Conservation (phyloP, 129 eudicot species). For the Kitagawia praeruptora region DNA sequence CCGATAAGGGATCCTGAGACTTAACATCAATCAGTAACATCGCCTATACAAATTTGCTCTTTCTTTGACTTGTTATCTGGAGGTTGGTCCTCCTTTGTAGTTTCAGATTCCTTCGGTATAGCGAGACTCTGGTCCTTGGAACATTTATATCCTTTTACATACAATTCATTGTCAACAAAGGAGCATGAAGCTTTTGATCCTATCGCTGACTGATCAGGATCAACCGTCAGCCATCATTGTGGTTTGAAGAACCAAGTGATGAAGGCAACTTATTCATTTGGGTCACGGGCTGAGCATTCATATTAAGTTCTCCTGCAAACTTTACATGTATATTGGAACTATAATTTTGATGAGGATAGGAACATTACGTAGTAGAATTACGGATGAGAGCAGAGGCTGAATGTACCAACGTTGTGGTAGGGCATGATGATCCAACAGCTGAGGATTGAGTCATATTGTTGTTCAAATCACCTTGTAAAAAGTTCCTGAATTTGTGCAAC, state of each 20-base stretch:
- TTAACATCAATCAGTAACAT: constrained; percentile 35
- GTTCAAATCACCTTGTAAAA: constrained; percentile 58
- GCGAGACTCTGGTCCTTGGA: constrained; percentile 22
- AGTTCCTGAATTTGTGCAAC: constrained; percentile 44
- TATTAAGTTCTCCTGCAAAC: constrained; percentile 23
- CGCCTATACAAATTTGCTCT: constrained; percentile 22
- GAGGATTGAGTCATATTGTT: constrained; percentile 70
- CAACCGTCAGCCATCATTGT: constrained; percentile 16
- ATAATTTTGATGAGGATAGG: constrained; percentile 30
- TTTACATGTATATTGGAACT: constrained; percentile 9
- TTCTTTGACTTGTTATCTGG: constrained; percentile 34
- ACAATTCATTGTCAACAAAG: constrained; percentile 14
- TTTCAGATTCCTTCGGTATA: constrained; percentile 21
- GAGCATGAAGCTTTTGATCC: constrained; percentile 25
- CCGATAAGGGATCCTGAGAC: constrained; percentile 35
- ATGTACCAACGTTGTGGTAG: constrained; percentile 67
- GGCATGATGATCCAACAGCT: constrained; percentile 60
- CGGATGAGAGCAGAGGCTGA: constrained; percentile 61
- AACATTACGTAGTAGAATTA: constrained; percentile 59
- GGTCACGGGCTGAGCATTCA: constrained; percentile 14
- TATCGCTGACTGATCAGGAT: constrained; percentile 20
- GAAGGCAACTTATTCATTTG: constrained; percentile 21
- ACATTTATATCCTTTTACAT: constrained; percentile 22
- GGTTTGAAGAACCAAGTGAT: constrained; percentile 19
- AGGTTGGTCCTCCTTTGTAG: constrained; percentile 27